Evolutionary conservation across 768 basidiomycete species (phyloP), one percentile per base, ranked within the genome.

Genomic region (Omphalotus guepiniiformis): DNA sequence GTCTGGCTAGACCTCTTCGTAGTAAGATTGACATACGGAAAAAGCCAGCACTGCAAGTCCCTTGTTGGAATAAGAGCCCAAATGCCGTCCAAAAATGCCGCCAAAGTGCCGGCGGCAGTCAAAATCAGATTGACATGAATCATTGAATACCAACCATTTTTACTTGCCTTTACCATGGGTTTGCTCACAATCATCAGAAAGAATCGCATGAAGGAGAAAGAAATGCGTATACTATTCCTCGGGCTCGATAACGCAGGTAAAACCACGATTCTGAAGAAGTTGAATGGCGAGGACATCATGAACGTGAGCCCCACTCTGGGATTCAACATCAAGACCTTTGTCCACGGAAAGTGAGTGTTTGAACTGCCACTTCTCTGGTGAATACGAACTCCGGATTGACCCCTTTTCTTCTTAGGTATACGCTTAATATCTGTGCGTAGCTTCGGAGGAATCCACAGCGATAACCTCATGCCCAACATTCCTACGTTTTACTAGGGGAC

Each of bases 231-330:
- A 45, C 75, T 99, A 39, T 98, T 98, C 69, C 82, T 95, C 36
- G 95, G 96, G 7, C 81, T 99, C 13, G 96, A 98, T 65, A 98
- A 99, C 61, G 96, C 95, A 2, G 96, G 96, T 44, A 98, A 99
- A 74, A 98, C 96, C 2, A 99, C 95, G 2, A 96, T 98, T 55
- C 67, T 98, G 49, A 98, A 97, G 73, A 91, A 89, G 64, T 75
- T 98, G 53, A 94, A 89, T 52, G 87, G 83, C 18, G 95, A 98
- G 67, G 89, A 95, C 65, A 92, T 95, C 55, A 75, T 75, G 58
- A 78, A 75, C 42, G 83, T 98, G 47, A 91, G 87, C 58, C 96
- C 96, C 2, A 98, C 96, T 8, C 72, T 99, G 12, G 96, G 96
- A 9, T 99, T 99, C 76, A 96, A 98, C 65, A 99, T 98, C 75